These are phyloP conservation scores for Rhodotorula babjevae DNA, from an alignment of 768 basidiomycete species.

Conservation along the genomic window DNA sequence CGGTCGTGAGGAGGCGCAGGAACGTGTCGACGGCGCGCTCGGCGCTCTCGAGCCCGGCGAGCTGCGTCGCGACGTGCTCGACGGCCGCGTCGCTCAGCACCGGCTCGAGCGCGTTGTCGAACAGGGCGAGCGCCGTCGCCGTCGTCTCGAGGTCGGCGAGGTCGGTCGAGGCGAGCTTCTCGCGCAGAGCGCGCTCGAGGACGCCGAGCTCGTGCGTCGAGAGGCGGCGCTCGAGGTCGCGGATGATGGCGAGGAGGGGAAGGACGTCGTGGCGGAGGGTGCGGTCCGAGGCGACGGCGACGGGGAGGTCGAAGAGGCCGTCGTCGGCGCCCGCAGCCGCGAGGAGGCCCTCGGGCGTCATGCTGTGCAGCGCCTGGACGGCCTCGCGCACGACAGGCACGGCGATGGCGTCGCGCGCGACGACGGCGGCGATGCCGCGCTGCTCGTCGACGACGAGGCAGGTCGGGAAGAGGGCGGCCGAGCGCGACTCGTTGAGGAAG, in stretches of 20 bases:
- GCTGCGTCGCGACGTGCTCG: not conserved
- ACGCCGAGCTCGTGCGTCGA: not conserved
- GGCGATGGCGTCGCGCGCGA: constrained; percentile 24
- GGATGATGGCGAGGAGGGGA: constrained; percentile 10
- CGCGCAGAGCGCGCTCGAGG: constrained; percentile 21
- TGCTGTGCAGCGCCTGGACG: not conserved
- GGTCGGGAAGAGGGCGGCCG: constrained; percentile 30
- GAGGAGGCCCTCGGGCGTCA: not conserved
- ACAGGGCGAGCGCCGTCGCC: constrained; percentile 16
- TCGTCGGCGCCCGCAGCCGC: not conserved
- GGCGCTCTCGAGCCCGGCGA: constrained; percentile 16
- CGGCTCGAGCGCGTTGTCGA: constrained; percentile 18
- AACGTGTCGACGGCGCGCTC: constrained; percentile 28
- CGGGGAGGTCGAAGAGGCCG: constrained; percentile 2
- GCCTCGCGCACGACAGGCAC: constrained; percentile 29
- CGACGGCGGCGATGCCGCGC: constrained; percentile 24
- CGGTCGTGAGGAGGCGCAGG: constrained; percentile 13
- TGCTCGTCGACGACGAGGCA: constrained; percentile 15
- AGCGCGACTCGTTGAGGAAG: constrained; percentile 41
- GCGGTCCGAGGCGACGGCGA: not conserved
- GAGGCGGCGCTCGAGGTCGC: not conserved
- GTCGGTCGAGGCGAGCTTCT: constrained; percentile 10
- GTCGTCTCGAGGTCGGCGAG: constrained; percentile 20
- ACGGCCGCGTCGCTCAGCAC: not conserved
- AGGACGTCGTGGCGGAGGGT: constrained; percentile 22